phyloP scores from a whole-genome alignment of 2,329 filamentous ascomycete genomes.

The Metarhizium sp. region DNA sequence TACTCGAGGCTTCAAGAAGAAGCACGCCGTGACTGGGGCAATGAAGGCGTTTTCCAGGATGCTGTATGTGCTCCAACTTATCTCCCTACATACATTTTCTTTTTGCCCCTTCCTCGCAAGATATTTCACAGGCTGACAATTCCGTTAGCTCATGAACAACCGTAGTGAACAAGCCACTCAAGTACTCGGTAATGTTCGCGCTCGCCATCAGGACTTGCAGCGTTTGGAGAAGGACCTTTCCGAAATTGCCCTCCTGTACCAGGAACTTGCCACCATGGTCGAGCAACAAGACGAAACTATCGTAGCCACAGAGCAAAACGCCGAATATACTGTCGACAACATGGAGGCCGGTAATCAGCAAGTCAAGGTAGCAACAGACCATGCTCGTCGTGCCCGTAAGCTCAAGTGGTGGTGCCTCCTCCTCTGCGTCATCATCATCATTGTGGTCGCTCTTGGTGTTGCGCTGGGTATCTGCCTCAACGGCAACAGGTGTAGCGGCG shows the following conservation, averaged over 20 bases:
- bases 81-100: neutral
- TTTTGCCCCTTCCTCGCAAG: neutral
- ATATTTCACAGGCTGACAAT: neutral
- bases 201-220: constrained; percentile 75
- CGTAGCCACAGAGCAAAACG: constrained; percentile 53
- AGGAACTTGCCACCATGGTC: constrained; percentile 65
- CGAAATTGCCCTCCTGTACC: constrained; percentile 62
- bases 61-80: constrained; percentile 47
- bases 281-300: constrained; percentile 62
- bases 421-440: constrained; percentile 48
- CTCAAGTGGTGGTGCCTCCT: constrained; percentile 75
- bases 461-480: constrained; percentile 40
- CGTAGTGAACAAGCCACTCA: constrained; percentile 63
- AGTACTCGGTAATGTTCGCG: constrained; percentile 68
- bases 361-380: constrained; percentile 57
- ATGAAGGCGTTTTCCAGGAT: constrained; percentile 74
- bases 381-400: constrained; percentile 57
- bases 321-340: constrained; percentile 55
- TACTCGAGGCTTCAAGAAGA: constrained; percentile 64
- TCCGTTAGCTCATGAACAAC: constrained; percentile 58
- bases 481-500: constrained; percentile 10
- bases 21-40: constrained; percentile 61
- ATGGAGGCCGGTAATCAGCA: constrained; percentile 61
- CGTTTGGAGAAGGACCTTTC: constrained; percentile 67
- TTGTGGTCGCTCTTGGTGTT: constrained; percentile 45